Evolutionary conservation across 2,329 filamentous ascomycete species (phyloP).

Genomic region (Leptoxyphium fumago): DNA sequence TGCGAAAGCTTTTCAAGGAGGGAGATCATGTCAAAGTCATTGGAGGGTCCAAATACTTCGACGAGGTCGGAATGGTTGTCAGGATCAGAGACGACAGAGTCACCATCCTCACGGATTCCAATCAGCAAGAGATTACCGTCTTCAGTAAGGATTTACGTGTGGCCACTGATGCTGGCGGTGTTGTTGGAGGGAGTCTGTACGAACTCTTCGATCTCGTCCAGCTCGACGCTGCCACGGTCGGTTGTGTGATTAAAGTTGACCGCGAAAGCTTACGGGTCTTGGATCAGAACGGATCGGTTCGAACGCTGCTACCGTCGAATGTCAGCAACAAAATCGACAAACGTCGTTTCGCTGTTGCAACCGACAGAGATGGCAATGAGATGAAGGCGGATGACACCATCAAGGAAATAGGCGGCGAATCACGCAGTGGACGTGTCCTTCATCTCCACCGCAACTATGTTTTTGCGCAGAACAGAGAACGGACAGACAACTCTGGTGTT

Average conservation of each 20-base stretch:
- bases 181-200: constrained; percentile 64
- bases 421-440: constrained; percentile 73
- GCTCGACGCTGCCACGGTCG: constrained; percentile 82
- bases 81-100: constrained; percentile 85
- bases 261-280: constrained; percentile 80
- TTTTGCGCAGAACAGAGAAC: constrained; percentile 73
- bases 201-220: constrained; percentile 89
- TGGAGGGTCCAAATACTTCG: constrained; percentile 81
- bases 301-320: constrained; percentile 76
- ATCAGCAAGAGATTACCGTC: constrained; percentile 84
- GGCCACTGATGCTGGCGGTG: constrained; percentile 80
- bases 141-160: constrained; percentile 95
- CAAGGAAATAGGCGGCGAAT: constrained; percentile 75
- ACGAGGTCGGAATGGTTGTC: constrained; percentile 95
- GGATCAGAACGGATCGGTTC: constrained; percentile 74
- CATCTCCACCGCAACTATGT: constrained; percentile 90
- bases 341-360: constrained; percentile 67
- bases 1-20: constrained; percentile 82
- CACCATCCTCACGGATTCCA: constrained; percentile 84
- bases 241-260: constrained; percentile 87
- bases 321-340: constrained; percentile 78
- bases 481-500: constrained; percentile 74
- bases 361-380: constrained; percentile 84
- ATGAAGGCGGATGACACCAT: constrained; percentile 86
- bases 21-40: constrained; percentile 99